A percentile compares a stretch with the other conserved stretches of the same genome.
Evolutionary conservation across 2,329 filamentous ascomycete genomes (phyloP).

Genomic region (Coleophoma cylindrospora): DNA sequence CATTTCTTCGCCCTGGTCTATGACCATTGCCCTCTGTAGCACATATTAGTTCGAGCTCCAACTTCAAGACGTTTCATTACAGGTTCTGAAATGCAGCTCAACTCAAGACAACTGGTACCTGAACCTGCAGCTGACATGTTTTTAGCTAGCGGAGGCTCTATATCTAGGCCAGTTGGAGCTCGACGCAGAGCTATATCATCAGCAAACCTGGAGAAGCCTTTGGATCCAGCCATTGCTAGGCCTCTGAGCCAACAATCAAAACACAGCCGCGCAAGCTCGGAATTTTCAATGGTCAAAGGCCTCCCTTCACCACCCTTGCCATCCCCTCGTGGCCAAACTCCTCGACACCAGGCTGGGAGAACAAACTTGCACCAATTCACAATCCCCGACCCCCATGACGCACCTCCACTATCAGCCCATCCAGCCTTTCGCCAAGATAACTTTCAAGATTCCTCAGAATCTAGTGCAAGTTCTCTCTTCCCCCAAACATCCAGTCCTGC

Average conservation of each 20-base stretch:
- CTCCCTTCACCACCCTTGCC: slow-evolving; percentile 40
- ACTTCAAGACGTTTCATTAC: no score
- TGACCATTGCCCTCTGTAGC: no score
- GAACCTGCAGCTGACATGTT: no score
- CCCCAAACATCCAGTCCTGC: slow-evolving; percentile 13
- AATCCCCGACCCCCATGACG: slow-evolving; percentile 21
- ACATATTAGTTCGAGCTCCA: no score
- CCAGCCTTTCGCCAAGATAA: slow-evolving; percentile 23
- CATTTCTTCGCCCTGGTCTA: no score
- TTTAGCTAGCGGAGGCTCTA: no score
- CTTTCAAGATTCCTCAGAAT: slow-evolving; percentile 13
- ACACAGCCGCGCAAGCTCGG: slow-evolving; percentile 67
- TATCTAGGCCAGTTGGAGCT: slow-evolving; percentile 28
- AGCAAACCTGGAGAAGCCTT: slow-evolving; percentile 52
- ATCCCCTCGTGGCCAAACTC: slow-evolving; percentile 23
- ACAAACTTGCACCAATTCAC: slow-evolving; percentile 25
- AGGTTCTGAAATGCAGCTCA: no score
- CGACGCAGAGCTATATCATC: slow-evolving; percentile 57
- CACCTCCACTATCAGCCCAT: slow-evolving; percentile 24
- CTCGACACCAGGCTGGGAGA: slow-evolving; percentile 20
- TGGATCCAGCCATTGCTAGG: slow-evolving; percentile 42
- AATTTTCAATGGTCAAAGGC: slow-evolving; percentile 56
- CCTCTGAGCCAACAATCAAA: slow-evolving; percentile 58
- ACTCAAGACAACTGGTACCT: no score
- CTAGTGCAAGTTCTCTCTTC: slow-evolving; percentile 6